These are phyloP conservation scores for Volvox carteri DNA, from an alignment of 163 green algal species.

Conservation along the genomic window DNA sequence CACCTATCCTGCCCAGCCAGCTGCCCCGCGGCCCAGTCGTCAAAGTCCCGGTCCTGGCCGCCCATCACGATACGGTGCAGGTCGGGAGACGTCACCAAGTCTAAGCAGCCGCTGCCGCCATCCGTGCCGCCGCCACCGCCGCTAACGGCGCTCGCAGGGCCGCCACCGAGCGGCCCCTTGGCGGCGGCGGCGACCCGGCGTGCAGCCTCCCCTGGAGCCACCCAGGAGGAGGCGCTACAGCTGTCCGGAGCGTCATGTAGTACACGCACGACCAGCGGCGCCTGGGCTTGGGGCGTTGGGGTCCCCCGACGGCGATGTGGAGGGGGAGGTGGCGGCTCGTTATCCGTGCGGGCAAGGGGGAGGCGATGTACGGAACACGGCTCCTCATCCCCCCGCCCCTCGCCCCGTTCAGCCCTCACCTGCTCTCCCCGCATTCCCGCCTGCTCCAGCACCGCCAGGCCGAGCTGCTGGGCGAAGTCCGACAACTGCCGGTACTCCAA, in stretches of 20 bases:
- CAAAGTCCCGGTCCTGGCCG: slow-evolving; percentile 7
- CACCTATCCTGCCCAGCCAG: slow-evolving; percentile 37
- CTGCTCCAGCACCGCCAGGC: slow-evolving; percentile 12
- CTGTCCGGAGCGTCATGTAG: slow-evolving; percentile 18
- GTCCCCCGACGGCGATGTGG: no score
- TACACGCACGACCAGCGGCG: slow-evolving; percentile 21
- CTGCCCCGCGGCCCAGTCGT: slow-evolving; percentile 29
- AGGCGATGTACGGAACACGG: background rate
- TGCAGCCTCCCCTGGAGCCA: background rate
- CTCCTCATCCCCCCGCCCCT: background rate
- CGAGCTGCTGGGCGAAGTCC: background rate
- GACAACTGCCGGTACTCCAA: slow-evolving; percentile 37
- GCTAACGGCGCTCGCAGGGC: no score
- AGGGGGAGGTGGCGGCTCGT: background rate
- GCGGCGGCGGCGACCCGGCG: background rate
- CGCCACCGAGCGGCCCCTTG: background rate
- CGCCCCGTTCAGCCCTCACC: background rate
- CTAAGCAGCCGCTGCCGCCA: slow-evolving; percentile 14
- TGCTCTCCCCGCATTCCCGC: background rate
- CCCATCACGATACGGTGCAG: background rate
- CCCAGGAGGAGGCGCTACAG: slow-evolving; percentile 41
- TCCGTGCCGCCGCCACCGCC: background rate
- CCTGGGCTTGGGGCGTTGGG: background rate
- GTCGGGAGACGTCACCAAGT: background rate
- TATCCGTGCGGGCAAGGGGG: background rate